Evolutionary conservation across 108 stramenopile genomes (phyloP).

Genomic region (Fragilariopsis cylindrus): DNA sequence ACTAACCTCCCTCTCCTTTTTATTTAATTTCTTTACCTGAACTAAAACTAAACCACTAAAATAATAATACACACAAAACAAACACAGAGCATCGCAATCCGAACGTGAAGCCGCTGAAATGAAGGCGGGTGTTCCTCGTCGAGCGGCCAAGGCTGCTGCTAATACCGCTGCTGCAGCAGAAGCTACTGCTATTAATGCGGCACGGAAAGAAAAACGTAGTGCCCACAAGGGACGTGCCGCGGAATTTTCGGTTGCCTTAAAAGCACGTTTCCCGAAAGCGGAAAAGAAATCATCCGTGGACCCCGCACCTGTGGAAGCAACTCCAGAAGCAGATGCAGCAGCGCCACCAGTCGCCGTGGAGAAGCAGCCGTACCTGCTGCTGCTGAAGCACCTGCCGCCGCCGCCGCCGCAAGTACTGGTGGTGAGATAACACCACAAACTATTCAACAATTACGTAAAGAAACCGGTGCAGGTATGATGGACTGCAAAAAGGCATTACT

Average conservation of each 20-base stretch:
- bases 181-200: constrained; percentile 20
- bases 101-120: constrained; percentile 35
- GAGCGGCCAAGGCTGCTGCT: constrained; percentile 22
- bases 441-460: constrained; percentile 74
- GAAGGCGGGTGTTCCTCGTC: constrained; percentile 13
- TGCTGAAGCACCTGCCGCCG: constrained; percentile 8
- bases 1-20: neutral
- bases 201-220: constrained; percentile 19
- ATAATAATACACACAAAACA: no score
- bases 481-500: constrained; percentile 80
- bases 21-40: neutral
- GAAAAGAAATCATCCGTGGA: neutral
- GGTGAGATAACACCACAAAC: constrained; percentile 25
- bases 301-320: neutral
- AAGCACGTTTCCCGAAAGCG: neutral
- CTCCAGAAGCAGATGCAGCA: neutral
- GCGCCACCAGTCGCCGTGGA: neutral
- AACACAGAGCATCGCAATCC: constrained; percentile 20
- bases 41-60: neutral
- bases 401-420: constrained; percentile 13
- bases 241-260: neutral
- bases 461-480: constrained; percentile 84
- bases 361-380: neutral
- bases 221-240: constrained; percentile 14
- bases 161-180: neutral